Evolutionary conservation across 2,329 filamentous ascomycete genomes (phyloP), one percentile per base, ranked within the genome.

Genomic region (Tolypocladium capitatum): DNA sequence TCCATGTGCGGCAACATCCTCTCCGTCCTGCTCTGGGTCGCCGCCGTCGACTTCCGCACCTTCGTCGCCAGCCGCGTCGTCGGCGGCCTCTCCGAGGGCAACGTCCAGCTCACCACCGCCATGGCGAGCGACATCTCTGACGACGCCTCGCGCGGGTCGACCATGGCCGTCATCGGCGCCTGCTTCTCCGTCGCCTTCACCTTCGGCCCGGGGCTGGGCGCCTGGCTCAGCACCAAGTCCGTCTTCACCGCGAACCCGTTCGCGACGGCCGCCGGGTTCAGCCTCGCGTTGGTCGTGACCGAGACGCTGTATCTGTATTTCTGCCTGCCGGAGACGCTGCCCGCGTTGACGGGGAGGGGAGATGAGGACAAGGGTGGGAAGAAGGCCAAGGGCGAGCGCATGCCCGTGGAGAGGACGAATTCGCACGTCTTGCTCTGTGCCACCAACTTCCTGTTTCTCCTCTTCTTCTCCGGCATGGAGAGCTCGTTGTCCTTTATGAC

Each of bases 181-280:
- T 97, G 92, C 69, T 98, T 98, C 69, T 94, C 87, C 52, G 83
- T 98, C 56, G 92, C 92, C 18, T 98, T 98, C 63, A 98, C 92
- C 1, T 94, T 96, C 62, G 92, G 92, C 0, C 92, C 92, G 0
- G 89, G 89, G 10, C 75, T 98, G 8, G 92, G 92, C 50, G 92
- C 92, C 2, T 91, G 81, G 63, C 72, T 98, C 21, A 84, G 86
- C 53, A 83, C 78, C 46, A 80, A 95, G 52, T 80, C 80, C 14
- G 80, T 80, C 5, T 83, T 97, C 24, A 80, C 83, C 3, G 84
- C 83, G 27, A 98, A 98, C 62, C 92, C 92, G 0, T 98, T 98
- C 64, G 91, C 89, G 7, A 87, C 88, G 0, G 90, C 92, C 1
- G 92, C 92, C 0, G 86, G 85, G 1, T 88, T 97, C 54, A 94